Evolutionary conservation across 495 filamentous ascomycete genomes (phyloP).

Genomic region (Lophiotrema nucula): DNA sequence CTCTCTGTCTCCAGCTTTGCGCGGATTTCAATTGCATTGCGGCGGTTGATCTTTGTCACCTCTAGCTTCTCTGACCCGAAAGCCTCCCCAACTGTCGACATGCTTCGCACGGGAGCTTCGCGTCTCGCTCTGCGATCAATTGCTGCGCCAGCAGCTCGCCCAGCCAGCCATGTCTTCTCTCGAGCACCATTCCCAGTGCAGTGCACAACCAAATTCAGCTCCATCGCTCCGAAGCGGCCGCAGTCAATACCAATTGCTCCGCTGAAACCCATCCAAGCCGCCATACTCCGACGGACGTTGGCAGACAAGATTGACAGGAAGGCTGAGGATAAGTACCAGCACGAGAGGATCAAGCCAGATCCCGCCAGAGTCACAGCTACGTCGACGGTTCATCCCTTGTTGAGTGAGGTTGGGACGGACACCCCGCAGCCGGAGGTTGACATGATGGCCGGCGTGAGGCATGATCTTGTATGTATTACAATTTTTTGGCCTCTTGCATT

Average conservation of each 20-base stretch:
- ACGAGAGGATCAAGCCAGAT: slow-evolving; percentile 53
- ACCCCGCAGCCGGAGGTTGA: slow-evolving; percentile 43
- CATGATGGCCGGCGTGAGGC: slow-evolving; percentile 65
- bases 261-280: slow-evolving; percentile 28
- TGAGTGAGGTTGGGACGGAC: slow-evolving; percentile 47
- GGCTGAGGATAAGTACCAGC: slow-evolving; percentile 50
- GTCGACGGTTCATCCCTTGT: slow-evolving; percentile 56
- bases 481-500: not conserved
- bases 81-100: slow-evolving; percentile 22
- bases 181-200: slow-evolving; percentile 22
- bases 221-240: slow-evolving; percentile 20
- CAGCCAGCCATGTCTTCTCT: slow-evolving; percentile 16
- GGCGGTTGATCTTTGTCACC: not conserved
- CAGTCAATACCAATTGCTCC: slow-evolving; percentile 3
- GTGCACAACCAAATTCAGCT: slow-evolving; percentile 25
- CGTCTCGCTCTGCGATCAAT: slow-evolving; percentile 37
- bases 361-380: slow-evolving; percentile 59
- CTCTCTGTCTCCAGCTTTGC: not conserved
- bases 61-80: not conserved
- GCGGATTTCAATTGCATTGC: not conserved
- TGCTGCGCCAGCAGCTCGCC: slow-evolving; percentile 13
- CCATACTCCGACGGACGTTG: slow-evolving; percentile 27
- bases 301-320: slow-evolving; percentile 51
- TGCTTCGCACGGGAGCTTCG: slow-evolving; percentile 42
- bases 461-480: slow-evolving; percentile 68